Percentiles rank a stretch among this genome's conserved stretches.
Conservation (phyloP, 352 stramenopile species). For the Globisporangium takayamanum region DNA sequence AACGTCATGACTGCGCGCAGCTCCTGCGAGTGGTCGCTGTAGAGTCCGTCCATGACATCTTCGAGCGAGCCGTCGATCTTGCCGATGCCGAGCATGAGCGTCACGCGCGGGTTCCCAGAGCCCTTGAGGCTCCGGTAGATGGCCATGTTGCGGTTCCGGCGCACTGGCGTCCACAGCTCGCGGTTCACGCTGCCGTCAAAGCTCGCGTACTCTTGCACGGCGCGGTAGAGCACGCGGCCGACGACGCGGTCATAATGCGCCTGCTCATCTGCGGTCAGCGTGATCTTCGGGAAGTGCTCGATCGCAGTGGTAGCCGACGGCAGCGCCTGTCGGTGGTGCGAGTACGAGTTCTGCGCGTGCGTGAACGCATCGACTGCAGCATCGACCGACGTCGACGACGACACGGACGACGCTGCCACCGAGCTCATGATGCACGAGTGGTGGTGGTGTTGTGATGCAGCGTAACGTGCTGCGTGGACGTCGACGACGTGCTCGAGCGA, state of each 20-base stretch:
- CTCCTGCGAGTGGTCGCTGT: slow-evolving; percentile 30
- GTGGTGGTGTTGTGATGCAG: too few relatives aligned
- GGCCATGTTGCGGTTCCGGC: slow-evolving; percentile 12
- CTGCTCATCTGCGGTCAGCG: slow-evolving; percentile 15
- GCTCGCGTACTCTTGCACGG: slow-evolving; percentile 13
- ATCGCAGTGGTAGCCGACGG: neutral
- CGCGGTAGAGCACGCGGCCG: slow-evolving; percentile 13
- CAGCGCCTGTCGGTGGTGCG: neutral
- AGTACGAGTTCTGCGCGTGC: slow-evolving; percentile 8
- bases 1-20: slow-evolving; percentile 24
- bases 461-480: too few relatives aligned
- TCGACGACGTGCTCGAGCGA: too few relatives aligned
- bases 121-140: slow-evolving; percentile 14
- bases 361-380: slow-evolving; percentile 13
- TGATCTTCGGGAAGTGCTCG: slow-evolving; percentile 16
- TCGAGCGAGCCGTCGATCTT: slow-evolving; percentile 9
- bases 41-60: slow-evolving; percentile 39
- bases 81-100: slow-evolving; percentile 6
- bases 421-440: neutral
- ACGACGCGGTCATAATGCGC: slow-evolving; percentile 16
- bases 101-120: slow-evolving; percentile 7
- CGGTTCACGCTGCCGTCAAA: slow-evolving; percentile 9
- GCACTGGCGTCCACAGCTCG: slow-evolving; percentile 11
- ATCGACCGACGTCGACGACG: slow-evolving; percentile 15
- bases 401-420: slow-evolving; percentile 15